A percentile compares a stretch with the other conserved stretches of the same genome.
Conservation (phyloP, 768 basidiomycete genomes). For the Clavaria fumosa region DNA sequence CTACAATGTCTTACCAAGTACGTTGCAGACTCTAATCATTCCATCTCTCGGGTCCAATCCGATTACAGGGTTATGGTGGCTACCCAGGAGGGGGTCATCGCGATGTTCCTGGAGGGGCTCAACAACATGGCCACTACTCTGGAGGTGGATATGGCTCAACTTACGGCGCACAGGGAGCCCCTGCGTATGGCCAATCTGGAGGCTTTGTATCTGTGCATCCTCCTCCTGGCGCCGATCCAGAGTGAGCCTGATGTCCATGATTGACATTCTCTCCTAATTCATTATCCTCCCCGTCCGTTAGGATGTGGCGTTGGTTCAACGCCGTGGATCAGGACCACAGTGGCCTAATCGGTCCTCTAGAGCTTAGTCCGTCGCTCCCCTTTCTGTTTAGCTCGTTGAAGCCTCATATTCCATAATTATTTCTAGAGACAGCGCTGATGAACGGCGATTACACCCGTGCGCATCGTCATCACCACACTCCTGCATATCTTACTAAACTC, state of each 20-base stretch:
- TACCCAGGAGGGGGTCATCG: too few relatives aligned
- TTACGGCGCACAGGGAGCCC: too few relatives aligned
- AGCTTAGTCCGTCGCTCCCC: conserved; percentile 38
- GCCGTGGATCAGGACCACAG: conserved; percentile 58
- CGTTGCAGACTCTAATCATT: too few relatives aligned
- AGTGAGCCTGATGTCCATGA: conserved; percentile 40
- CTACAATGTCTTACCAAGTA: too few relatives aligned
- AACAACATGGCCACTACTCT: too few relatives aligned
- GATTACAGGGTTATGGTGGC: too few relatives aligned
- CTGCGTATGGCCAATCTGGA: conserved; percentile 17
- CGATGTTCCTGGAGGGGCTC: too few relatives aligned
- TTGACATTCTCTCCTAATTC: background rate
- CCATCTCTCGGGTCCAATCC: too few relatives aligned
- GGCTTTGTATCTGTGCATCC: conserved; percentile 17
- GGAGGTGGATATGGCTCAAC: too few relatives aligned
- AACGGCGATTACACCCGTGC: conserved; percentile 65
- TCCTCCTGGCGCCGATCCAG: conserved; percentile 59
- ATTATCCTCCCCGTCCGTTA: conserved; percentile 14
- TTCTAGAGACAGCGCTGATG: conserved; percentile 30
- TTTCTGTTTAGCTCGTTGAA: background rate
- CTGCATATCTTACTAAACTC: background rate
- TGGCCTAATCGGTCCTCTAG: conserved; percentile 44
- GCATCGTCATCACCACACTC: conserved; percentile 15
- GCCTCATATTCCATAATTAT: background rate
- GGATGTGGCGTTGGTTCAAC: conserved; percentile 61